Evolutionary conservation across 805 yeast genomes (phyloP), one percentile per base, ranked within the genome.

Genomic region (Hanseniaspora pseudoguilliermondii): DNA sequence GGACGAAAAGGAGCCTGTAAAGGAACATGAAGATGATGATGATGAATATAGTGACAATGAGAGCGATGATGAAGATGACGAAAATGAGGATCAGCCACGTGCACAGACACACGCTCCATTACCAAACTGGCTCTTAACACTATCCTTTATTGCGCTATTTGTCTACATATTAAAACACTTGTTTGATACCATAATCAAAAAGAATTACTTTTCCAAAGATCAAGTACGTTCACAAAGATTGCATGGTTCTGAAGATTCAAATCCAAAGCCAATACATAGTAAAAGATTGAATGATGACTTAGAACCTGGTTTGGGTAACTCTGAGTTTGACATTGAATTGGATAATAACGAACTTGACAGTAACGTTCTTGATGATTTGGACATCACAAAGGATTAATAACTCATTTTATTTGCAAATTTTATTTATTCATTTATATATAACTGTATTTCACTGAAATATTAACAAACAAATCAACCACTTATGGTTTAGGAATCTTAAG

Each of bases 401-500:
- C 3, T 47, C 29, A 7, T n/a, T 44, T 2, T 13, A 23, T 44
- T 25, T 27, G 16, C n/a, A 15, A 20, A 39, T 18, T 18, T 32
- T 46, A 41, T 43, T 47, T 47, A 21, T 47, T 53, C 18, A 29
- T 40, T 39, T 15, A 13, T 27, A 23, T 41, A 40, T 32, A 25
- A n/a, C 15, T 39, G 27, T 39, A 27, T 35, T n/a, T 10, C 20
- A 20, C 2, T 13, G 6, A 25, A 8, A 42, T 27, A 32, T 11
- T 5, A 25, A 3, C 21, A 15, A 11, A 20, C 20, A 20, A 44
- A 15, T 43, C n/a, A 25, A 57, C 5, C 5, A 38, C 18, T 42
- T 62, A 74, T 61, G 91, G 86, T 69, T 93, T 93, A 60, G 97
- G 97, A 62, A 93, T 86, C 64, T 84, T 86, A 60, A 93, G 75